These are phyloP conservation scores for Neurospora africana DNA, from an alignment of 495 filamentous ascomycete species.

Conservation along the genomic window DNA sequence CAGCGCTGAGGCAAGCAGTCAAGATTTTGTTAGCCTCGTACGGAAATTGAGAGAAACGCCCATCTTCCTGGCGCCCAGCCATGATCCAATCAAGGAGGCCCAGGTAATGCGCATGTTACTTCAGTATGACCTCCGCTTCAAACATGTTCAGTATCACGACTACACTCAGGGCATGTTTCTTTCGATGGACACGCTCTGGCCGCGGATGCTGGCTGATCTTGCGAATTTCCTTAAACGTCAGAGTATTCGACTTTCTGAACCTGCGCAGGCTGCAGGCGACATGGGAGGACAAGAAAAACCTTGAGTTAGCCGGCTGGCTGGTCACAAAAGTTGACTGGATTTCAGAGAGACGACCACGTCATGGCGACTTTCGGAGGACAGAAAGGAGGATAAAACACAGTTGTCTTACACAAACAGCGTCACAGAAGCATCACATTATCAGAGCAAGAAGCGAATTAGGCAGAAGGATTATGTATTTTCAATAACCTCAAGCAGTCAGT, in stretches of 20 bases:
- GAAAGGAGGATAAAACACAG: background rate
- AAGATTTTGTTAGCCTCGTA: background rate
- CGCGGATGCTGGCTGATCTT: background rate
- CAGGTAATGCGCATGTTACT: background rate
- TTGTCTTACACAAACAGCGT: background rate
- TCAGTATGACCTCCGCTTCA: background rate
- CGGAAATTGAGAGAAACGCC: background rate
- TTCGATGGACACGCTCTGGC: background rate
- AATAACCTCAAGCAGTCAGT: background rate
- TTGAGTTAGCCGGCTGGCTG: background rate
- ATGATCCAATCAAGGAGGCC: no score
- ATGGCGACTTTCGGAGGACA: background rate
- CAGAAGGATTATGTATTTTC: background rate
- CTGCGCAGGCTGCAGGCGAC: background rate
- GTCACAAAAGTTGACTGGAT: no score
- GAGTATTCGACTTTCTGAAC: background rate
- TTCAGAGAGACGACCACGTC: no score
- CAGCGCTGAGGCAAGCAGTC: background rate
- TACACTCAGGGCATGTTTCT: background rate
- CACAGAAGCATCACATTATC: background rate
- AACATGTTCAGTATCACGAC: background rate
- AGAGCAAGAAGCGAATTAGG: background rate
- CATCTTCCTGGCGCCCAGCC: background rate
- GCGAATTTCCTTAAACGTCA: background rate
- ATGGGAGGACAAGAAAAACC: background rate